Evolutionary conservation across 495 filamentous ascomycete genomes (phyloP).

Genomic region (Penicillium pancosmium): DNA sequence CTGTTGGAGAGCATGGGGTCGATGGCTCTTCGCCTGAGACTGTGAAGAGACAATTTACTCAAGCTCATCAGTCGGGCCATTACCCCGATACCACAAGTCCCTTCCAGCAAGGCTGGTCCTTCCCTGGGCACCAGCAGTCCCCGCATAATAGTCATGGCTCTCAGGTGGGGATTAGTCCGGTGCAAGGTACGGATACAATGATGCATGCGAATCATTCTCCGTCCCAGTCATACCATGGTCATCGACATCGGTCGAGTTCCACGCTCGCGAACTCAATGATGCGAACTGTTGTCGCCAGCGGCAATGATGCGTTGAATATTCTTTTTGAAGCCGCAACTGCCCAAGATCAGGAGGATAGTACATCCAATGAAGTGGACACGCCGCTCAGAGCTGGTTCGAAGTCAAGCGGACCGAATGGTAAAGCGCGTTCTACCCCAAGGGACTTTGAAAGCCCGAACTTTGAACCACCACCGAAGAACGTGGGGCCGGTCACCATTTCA

Average conservation of each 20-base stretch:
- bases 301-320: constrained; percentile 57
- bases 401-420: constrained; percentile 12
- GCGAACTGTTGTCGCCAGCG: constrained; percentile 52
- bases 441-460: constrained; percentile 26
- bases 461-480: constrained; percentile 23
- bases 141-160: constrained; percentile 17
- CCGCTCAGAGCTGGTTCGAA: constrained; percentile 16
- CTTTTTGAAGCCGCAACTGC: constrained; percentile 55
- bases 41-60: constrained; percentile 8
- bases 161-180: constrained; percentile 21
- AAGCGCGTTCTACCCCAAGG: constrained; percentile 16
- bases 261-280: constrained; percentile 48
- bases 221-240: constrained; percentile 20
- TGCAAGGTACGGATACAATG: constrained; percentile 5
- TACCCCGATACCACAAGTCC: constrained; percentile 17
- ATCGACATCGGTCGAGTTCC: constrained; percentile 35
- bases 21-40: constrained; percentile 5
- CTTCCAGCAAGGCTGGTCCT: constrained; percentile 22
- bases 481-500: constrained; percentile 36
- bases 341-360: constrained; percentile 33
- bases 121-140: constrained; percentile 15
- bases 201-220: constrained; percentile 14
- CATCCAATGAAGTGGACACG: constrained; percentile 18
- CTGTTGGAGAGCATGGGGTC: background rate
- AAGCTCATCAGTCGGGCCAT: constrained; percentile 11